Evolutionary conservation across 768 basidiomycete genomes (phyloP).

Genomic region (Tulasnella sp.): DNA sequence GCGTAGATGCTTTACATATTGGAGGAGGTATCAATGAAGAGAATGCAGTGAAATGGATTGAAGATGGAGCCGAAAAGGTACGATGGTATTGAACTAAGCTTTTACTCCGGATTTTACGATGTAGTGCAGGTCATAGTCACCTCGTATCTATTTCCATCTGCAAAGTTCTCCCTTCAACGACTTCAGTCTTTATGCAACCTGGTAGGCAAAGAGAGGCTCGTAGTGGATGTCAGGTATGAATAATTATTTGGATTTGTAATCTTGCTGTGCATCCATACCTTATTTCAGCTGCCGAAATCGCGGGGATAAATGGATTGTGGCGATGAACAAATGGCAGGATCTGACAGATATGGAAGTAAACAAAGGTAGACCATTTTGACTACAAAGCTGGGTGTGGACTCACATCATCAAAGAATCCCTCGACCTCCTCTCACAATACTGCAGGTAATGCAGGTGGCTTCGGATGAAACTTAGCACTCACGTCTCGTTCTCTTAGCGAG

Average conservation of each 20-base stretch:
- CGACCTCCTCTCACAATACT: slow-evolving; percentile 60
- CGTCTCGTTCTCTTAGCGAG: too few relatives aligned
- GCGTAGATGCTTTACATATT: slow-evolving; percentile 65
- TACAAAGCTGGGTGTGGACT: not conserved
- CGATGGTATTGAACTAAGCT: slow-evolving; percentile 14
- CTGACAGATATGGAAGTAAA: slow-evolving; percentile 89
- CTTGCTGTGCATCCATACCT: too few relatives aligned
- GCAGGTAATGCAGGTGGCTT: slow-evolving; percentile 41
- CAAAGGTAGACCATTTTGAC: slow-evolving; percentile 37
- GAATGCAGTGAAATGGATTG: slow-evolving; percentile 77
- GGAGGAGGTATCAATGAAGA: slow-evolving; percentile 80
- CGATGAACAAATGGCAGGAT: slow-evolving; percentile 98
- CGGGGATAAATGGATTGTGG: slow-evolving; percentile 74
- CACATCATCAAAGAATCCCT: slow-evolving; percentile 49
- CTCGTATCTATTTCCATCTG: slow-evolving; percentile 83
- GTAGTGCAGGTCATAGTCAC: slow-evolving; percentile 81
- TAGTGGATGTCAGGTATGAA: slow-evolving; percentile 83
- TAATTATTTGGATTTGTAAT: too few relatives aligned
- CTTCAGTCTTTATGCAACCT: slow-evolving; percentile 45
- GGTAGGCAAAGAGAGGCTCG: slow-evolving; percentile 75
- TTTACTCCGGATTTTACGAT: not conserved
- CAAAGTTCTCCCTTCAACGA: slow-evolving; percentile 60
- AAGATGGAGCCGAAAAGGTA: slow-evolving; percentile 83
- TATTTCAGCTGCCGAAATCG: slow-evolving; percentile 70
- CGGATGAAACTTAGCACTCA: not conserved